These are phyloP conservation scores for Daldinia caldariorum DNA, from an alignment of 495 filamentous ascomycete genomes.

Conservation along the genomic window DNA sequence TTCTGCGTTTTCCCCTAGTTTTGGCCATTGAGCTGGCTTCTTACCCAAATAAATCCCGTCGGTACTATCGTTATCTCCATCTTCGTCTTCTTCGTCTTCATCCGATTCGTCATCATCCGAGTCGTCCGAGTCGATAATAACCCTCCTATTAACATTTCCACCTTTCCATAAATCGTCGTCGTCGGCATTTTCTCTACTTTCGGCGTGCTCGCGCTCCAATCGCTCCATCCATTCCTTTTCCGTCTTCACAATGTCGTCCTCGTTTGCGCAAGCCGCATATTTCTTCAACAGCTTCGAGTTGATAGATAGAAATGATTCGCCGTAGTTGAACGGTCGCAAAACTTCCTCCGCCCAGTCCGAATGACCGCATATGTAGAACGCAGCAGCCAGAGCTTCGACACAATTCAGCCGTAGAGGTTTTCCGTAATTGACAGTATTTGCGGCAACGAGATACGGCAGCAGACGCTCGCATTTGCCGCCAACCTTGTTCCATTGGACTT, in stretches of 20 bases:
- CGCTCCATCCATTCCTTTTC: constrained; percentile 88
- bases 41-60: constrained; percentile 68
- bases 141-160: constrained; percentile 82
- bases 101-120: constrained; percentile 65
- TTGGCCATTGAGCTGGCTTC: constrained; percentile 55
- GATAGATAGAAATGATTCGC: constrained; percentile 85
- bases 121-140: constrained; percentile 63
- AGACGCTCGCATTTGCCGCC: constrained; percentile 94
- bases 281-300: constrained; percentile 82
- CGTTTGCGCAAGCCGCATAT: constrained; percentile 83
- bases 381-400: constrained; percentile 91
- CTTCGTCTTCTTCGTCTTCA: constrained; percentile 52
- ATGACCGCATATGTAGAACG: constrained; percentile 91
- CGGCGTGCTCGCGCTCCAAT: constrained; percentile 87
- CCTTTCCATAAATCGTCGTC: constrained; percentile 80
- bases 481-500: constrained; percentile 90
- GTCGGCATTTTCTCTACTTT: constrained; percentile 74
- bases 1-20: constrained; percentile 44
- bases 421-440: constrained; percentile 97
- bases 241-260: constrained; percentile 86
- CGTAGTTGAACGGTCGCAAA: constrained; percentile 86
- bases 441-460: constrained; percentile 94
- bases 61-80: constrained; percentile 45
- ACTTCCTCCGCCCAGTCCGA: constrained; percentile 87
- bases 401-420: constrained; percentile 95